Conservation (phyloP, 2,329 filamentous ascomycete genomes). For the Onygena corvina region DNA sequence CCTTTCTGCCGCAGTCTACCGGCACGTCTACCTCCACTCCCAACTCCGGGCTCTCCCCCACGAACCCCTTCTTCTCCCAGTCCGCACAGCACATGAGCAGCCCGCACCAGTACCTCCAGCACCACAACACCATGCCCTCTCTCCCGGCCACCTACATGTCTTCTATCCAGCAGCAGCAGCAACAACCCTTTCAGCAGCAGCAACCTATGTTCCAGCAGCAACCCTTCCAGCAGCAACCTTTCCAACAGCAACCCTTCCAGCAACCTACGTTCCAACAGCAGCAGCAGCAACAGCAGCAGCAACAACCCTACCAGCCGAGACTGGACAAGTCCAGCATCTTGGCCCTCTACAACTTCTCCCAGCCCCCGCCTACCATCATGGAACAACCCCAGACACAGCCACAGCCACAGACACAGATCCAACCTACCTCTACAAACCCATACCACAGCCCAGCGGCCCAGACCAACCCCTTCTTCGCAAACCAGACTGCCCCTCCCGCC, state of each 20-base stretch:
- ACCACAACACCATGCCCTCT: constrained; percentile 10
- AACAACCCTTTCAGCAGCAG: constrained; percentile 22
- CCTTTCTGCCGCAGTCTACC: constrained; percentile 20
- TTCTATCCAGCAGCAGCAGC: constrained; percentile 11
- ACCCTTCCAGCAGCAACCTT: constrained; percentile 10
- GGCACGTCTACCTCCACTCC: constrained; percentile 19
- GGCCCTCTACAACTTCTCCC: constrained; percentile 36
- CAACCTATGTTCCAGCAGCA: constrained; percentile 11
- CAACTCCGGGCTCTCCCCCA: constrained; percentile 19
- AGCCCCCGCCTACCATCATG: constrained; percentile 26
- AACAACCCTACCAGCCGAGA: constrained; percentile 22
- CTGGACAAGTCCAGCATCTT: constrained; percentile 39
- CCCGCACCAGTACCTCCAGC: constrained; percentile 20
- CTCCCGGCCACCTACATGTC: background rate
- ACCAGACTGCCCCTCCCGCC: background rate
- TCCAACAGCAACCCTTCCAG: constrained; percentile 13
- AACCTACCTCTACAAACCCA: constrained; percentile 17
- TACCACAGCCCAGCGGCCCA: constrained; percentile 18
- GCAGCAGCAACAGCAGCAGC: constrained; percentile 16
- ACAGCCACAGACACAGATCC: constrained; percentile 19
- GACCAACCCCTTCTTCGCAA: constrained; percentile 2
- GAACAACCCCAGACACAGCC: constrained; percentile 22
- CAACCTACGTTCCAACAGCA: too few relatives aligned
- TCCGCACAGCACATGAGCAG: constrained; percentile 11
- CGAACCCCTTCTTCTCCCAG: constrained; percentile 29